A percentile compares a stretch with the other conserved stretches of the same genome.
phyloP scores from a whole-genome alignment of 805 yeast genomes.

The Pichia phayaonensis region DNA sequence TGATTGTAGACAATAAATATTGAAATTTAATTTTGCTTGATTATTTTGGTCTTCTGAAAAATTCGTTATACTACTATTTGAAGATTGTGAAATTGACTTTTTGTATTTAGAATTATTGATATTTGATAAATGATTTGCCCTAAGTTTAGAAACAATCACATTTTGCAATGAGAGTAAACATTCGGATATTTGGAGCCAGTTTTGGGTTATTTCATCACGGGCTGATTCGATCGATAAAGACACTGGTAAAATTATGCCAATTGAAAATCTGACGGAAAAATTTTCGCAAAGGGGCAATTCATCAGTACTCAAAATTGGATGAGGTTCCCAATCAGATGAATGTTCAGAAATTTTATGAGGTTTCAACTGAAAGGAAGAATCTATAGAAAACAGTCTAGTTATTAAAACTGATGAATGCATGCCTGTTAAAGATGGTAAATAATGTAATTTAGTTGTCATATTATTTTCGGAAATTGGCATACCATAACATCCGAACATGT shows the following conservation, averaged over 20 bases:
- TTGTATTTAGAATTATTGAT: background rate
- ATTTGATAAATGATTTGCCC: constrained; percentile 7
- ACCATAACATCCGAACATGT: constrained; percentile 50
- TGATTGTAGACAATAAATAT: constrained; percentile 32
- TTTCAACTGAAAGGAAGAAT: constrained; percentile 17
- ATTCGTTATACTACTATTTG: background rate
- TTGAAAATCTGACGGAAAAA: constrained; percentile 32
- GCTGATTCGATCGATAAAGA: constrained; percentile 21
- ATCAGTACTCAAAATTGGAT: constrained; percentile 31
- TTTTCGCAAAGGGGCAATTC: constrained; percentile 14
- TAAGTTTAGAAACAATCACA: constrained; percentile 32
- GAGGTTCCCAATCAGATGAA: constrained; percentile 34
- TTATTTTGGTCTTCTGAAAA: background rate
- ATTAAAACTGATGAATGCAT: constrained; percentile 35
- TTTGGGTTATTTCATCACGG: constrained; percentile 37
- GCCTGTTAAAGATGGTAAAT: constrained; percentile 33
- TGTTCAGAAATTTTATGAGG: constrained; percentile 3
- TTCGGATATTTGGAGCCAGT: constrained; percentile 42
- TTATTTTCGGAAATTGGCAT: constrained; percentile 40
- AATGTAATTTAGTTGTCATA: constrained; percentile 40
- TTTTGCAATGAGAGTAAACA: constrained; percentile 34
- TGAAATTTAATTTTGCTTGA: constrained; percentile 28
- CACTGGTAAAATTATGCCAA: constrained; percentile 43
- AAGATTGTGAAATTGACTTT: background rate
- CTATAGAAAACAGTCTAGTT: constrained; percentile 36